Conservation (phyloP, 2,329 filamentous ascomycete genomes). For the Sporothrix euskadiensis region DNA sequence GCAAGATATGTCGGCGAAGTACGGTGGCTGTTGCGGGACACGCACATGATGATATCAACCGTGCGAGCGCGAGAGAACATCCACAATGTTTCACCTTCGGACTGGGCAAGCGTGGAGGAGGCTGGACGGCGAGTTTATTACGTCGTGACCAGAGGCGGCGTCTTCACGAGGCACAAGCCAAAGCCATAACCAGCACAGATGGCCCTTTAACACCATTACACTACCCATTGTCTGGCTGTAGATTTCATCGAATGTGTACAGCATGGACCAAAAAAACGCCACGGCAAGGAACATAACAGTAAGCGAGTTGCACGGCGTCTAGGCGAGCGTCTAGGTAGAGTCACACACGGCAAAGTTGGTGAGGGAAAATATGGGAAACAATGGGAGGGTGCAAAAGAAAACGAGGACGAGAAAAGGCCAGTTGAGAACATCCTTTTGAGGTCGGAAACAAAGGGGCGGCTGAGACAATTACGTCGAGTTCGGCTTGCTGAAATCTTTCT, state of each 20-base stretch:
- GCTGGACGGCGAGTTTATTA: background rate
- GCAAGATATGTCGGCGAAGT: no score
- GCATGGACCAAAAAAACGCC: background rate
- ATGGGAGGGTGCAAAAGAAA: background rate
- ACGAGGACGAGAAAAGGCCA: background rate
- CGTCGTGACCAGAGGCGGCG: background rate
- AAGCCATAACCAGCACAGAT: background rate
- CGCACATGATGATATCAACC: background rate
- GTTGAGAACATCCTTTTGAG: background rate
- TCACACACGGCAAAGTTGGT: background rate
- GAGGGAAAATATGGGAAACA: background rate
- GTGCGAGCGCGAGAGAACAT: background rate
- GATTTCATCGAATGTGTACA: background rate
- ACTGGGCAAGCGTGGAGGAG: background rate
- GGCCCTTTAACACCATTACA: no score
- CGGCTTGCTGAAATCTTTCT: background rate
- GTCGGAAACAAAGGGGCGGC: background rate
- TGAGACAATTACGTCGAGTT: background rate
- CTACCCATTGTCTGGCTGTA: background rate
- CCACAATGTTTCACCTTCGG: background rate
- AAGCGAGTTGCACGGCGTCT: conserved; percentile 8
- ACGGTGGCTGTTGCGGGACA: background rate
- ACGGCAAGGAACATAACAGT: background rate
- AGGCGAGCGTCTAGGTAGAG: conserved; percentile 10
- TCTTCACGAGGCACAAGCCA: background rate